Conservation (phyloP, 768 basidiomycete species). For the Botryobasidium botryosum region DNA sequence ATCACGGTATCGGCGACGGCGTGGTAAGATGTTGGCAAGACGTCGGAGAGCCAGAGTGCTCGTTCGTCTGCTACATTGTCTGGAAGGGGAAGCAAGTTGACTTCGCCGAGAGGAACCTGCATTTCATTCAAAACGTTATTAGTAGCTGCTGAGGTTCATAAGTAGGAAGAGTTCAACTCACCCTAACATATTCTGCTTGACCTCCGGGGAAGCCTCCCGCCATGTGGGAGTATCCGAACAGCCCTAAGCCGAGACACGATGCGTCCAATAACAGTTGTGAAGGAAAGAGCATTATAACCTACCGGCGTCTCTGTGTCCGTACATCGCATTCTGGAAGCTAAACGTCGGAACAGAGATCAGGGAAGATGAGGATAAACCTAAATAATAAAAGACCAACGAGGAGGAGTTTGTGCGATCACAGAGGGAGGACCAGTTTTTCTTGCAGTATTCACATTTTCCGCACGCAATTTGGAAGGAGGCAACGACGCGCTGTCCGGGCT, state of each 20-base stretch:
- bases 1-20: slow-evolving; percentile 56
- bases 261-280: too few species aligned
- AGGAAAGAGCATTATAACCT: too few species aligned
- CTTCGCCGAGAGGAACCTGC: slow-evolving; percentile 38
- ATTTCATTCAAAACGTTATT: too few species aligned
- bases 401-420: slow-evolving; percentile 60
- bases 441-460: slow-evolving; percentile 54
- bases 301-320: slow-evolving; percentile 46
- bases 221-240: slow-evolving; percentile 58
- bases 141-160: too few species aligned
- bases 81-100: slow-evolving; percentile 56
- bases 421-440: slow-evolving; percentile 53
- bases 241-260: too few species aligned
- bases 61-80: slow-evolving; percentile 47
- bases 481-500: slow-evolving; percentile 56
- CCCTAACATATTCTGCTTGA: slow-evolving; percentile 58
- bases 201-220: slow-evolving; percentile 60
- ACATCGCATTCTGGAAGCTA: slow-evolving; percentile 40
- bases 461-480: slow-evolving; percentile 65
- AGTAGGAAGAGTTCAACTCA: slow-evolving; percentile 15
- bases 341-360: neutral
- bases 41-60: slow-evolving; percentile 38
- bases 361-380: slow-evolving; percentile 3
- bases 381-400: slow-evolving; percentile 23
- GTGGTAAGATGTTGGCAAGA: slow-evolving; percentile 61